Percentiles rank a stretch among this genome's conserved stretches.
Evolutionary conservation across 1,284 basidiomycete genomes (phyloP).

Genomic region (Meira miltonrushii): DNA sequence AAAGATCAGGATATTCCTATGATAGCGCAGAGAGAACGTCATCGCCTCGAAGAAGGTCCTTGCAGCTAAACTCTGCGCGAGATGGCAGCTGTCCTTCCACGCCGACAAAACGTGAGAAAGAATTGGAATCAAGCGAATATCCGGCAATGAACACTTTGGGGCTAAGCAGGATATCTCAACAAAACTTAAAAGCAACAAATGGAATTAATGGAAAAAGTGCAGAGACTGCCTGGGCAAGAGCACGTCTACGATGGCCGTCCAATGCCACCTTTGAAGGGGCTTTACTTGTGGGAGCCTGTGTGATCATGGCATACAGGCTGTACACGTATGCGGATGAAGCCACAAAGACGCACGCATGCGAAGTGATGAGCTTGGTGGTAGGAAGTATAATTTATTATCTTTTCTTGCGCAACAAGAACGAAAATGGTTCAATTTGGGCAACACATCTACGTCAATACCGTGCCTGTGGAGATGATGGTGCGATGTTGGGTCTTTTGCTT

Average conservation of each 20-base stretch:
- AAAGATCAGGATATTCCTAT: not conserved
- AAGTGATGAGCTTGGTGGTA: too few species aligned
- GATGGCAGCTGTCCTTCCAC: not conserved
- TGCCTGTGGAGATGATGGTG: constrained; percentile 33
- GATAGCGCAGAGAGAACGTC: not conserved
- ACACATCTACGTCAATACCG: constrained; percentile 42
- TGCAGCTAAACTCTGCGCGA: not conserved
- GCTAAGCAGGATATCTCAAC: too few species aligned
- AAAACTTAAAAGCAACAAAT: too few species aligned
- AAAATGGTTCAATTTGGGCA: constrained; percentile 37
- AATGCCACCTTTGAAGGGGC: constrained; percentile 26
- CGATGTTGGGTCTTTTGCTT: constrained; percentile 33
- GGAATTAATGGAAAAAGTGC: too few species aligned
- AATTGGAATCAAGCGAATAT: not conserved
- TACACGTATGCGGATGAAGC: constrained; percentile 16
- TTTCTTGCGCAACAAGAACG: constrained; percentile 23
- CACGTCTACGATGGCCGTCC: too few species aligned
- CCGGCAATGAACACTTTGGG: too few species aligned
- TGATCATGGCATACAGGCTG: constrained; percentile 22
- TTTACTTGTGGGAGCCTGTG: constrained; percentile 22
- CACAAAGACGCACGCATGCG: not conserved
- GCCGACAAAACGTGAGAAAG: not conserved
- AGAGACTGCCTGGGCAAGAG: too few species aligned
- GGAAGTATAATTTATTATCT: constrained; percentile 16
- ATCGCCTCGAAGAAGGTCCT: not conserved